Percentiles rank a stretch among this genome's conserved stretches.
Evolutionary conservation across 169 alveolate species (phyloP).

Genomic region (Plasmodium vivax): DNA sequence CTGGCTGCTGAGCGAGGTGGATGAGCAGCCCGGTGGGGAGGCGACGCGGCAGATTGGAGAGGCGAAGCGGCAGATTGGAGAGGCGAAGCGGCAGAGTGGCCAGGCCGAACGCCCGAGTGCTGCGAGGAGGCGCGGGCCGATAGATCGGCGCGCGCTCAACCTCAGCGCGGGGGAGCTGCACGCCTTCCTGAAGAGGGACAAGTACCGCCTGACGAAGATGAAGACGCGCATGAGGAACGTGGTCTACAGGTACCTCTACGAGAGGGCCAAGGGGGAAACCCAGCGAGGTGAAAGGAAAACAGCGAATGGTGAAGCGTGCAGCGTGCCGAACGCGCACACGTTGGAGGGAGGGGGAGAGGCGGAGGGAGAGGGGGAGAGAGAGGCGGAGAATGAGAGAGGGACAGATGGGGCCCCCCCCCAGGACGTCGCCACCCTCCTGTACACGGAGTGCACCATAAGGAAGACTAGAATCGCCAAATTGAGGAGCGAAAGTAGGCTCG

Average conservation of each 20-base stretch:
- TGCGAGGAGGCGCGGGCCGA: not conserved
- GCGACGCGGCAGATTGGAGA: not conserved
- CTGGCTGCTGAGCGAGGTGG: constrained; percentile 34
- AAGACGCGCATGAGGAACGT: constrained; percentile 19
- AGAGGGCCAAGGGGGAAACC: not conserved
- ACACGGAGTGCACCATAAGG: constrained; percentile 44
- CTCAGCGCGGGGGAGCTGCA: constrained; percentile 3
- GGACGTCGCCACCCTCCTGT: constrained; percentile 13
- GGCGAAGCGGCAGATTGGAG: too few species aligned
- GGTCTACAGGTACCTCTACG: constrained; percentile 34
- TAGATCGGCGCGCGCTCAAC: not conserved
- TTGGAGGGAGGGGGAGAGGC: too few species aligned
- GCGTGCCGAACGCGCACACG: not conserved
- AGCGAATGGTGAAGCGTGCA: not conserved
- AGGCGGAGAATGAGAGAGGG: too few species aligned
- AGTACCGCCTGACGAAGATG: constrained; percentile 23
- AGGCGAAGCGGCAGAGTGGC: too few species aligned
- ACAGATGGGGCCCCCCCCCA: not conserved
- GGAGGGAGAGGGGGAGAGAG: too few species aligned
- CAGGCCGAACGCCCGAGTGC: not conserved
- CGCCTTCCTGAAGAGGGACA: constrained; percentile 5
- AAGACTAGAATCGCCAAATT: not conserved
- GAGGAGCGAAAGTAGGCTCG: not conserved
- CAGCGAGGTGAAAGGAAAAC: not conserved
- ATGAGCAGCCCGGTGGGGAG: not conserved